Percentiles rank a stretch among this genome's conserved stretches.
Conservation (phyloP, 306 rosid genomes). For the Cucurbita pepo region DNA sequence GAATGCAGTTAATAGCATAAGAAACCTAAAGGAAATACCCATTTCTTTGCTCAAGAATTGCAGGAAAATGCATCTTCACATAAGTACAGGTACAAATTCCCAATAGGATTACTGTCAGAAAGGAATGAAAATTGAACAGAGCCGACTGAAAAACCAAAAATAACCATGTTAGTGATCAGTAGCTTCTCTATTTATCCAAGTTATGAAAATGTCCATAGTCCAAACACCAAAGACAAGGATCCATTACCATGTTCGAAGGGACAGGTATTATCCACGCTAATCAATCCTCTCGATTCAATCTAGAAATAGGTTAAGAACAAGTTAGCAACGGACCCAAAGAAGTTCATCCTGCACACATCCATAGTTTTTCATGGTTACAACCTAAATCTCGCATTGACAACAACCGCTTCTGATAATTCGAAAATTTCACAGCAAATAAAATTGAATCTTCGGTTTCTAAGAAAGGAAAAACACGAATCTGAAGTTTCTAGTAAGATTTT, state of each 20-base stretch:
- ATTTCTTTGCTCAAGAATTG: constrained; percentile 56
- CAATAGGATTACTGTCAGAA: constrained; percentile 61
- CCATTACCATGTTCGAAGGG: background rate
- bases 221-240: background rate
- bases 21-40: constrained; percentile 21
- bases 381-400: background rate
- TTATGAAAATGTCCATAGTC: background rate
- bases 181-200: background rate
- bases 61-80: constrained; percentile 71
- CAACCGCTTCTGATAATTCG: background rate
- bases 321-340: background rate
- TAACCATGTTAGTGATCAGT: background rate
- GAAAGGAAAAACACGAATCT: background rate
- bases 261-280: background rate
- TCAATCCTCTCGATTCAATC: constrained; percentile 4
- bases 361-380: background rate
- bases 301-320: background rate
- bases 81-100: constrained; percentile 69
- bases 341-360: background rate
- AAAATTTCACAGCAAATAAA: background rate
- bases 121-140: constrained; percentile 70
- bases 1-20: background rate
- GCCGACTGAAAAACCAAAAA: constrained; percentile 39
- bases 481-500: background rate
- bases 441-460: background rate